Evolutionary conservation across 2,329 filamentous ascomycete genomes (phyloP), one percentile per base, ranked within the genome.

Genomic region (Neodidymelliopsis sp.): DNA sequence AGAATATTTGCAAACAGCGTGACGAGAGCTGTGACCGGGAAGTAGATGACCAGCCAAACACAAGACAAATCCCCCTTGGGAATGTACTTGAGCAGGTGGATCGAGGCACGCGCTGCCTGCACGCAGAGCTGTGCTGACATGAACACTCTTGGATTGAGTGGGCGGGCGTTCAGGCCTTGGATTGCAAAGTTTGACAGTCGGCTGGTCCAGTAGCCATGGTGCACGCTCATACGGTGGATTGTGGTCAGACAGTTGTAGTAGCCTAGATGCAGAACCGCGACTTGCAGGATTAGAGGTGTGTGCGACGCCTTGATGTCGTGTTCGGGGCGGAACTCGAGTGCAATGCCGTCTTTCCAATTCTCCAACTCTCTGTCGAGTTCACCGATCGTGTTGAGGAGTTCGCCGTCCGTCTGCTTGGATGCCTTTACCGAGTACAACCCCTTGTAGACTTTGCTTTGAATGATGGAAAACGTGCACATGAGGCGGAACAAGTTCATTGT

Each of bases 171-270:
- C 30, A 97, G 79, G 1, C 94, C 94, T 71, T 96, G 90, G 46
- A 97, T 94, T 12, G 94, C 94, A 67, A 91, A 97, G 65, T 97
- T 93, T 27, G 92, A 96, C 29, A 99, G 76, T 27, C 94, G 85
- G 66, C 90, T 97, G 1, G 93, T 97, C 94, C 94, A 99, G 75
- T 96, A 97, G 11, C 94, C 94, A 69, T 97, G 92, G 64, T 97
- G 94, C 22, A 97, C 89, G 30, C 91, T 96, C 94, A 97, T 99
- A 40, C 94, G 90, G 71, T 99, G 94, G 57, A 99, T 97, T 0
- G 94, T 99, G 1, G 93, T 97, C 40, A 99, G 77, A 64, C 92
- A 97, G 71, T 99, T 99, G 78, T 97, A 97, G 74, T 99, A 99
- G 1, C 91, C 88, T 65, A 99, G 95, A 72, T 99, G 94, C 49